Conservation (phyloP, 2,329 filamentous ascomycete species). For the Fusarium sp. region DNA sequence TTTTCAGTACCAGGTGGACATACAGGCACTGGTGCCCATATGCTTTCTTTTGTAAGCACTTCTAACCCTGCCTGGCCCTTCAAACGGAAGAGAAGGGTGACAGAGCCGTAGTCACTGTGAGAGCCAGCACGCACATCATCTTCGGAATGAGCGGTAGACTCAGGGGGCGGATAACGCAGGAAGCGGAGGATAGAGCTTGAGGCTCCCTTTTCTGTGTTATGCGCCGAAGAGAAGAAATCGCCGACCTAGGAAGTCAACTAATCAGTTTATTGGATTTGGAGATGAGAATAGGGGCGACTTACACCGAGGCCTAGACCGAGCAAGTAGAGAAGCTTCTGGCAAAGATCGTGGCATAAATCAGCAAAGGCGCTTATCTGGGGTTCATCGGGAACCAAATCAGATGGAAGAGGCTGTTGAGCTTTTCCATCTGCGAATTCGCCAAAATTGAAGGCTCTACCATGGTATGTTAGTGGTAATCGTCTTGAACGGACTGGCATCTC, state of each 20-base stretch:
- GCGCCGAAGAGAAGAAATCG: slow-evolving; percentile 66
- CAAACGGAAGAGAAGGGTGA: slow-evolving; percentile 85
- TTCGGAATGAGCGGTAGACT: slow-evolving; percentile 55
- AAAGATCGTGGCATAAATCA: slow-evolving; percentile 76
- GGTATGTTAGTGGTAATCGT: neutral
- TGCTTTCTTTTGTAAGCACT: slow-evolving; percentile 69
- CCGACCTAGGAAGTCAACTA: slow-evolving; percentile 51
- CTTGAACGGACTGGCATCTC: slow-evolving; percentile 36
- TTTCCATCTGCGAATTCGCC: slow-evolving; percentile 77
- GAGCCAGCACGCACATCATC: slow-evolving; percentile 86
- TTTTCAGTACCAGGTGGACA: slow-evolving; percentile 68
- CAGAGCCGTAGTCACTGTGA: slow-evolving; percentile 85
- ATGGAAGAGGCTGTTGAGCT: slow-evolving; percentile 81
- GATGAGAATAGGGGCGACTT: slow-evolving; percentile 31
- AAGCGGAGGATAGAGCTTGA: slow-evolving; percentile 73
- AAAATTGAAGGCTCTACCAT: slow-evolving; percentile 86
- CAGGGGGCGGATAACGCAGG: slow-evolving; percentile 75
- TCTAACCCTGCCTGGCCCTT: slow-evolving; percentile 88
- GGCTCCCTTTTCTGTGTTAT: slow-evolving; percentile 56
- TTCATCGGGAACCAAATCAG: slow-evolving; percentile 69
- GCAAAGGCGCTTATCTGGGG: slow-evolving; percentile 74
- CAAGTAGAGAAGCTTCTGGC: slow-evolving; percentile 76
- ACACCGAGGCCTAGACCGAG: slow-evolving; percentile 82
- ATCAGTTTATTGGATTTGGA: slow-evolving; percentile 13
- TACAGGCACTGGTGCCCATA: slow-evolving; percentile 75